Evolutionary conservation across 768 basidiomycete genomes (phyloP), one percentile per base, ranked within the genome.

Genomic region (Wakefieldia striispora): DNA sequence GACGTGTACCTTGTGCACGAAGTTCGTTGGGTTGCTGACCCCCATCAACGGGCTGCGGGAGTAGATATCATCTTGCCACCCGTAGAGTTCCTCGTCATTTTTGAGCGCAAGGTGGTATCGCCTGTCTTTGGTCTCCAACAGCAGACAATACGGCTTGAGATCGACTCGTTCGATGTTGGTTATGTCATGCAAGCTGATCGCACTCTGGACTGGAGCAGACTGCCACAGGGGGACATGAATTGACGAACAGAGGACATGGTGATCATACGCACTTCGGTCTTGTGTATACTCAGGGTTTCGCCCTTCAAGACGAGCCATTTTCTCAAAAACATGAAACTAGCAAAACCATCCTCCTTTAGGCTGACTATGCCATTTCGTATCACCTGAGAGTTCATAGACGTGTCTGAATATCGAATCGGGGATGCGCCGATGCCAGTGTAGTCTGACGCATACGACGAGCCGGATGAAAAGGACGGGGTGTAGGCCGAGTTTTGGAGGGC

Each of bases 1-100:
- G 49, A 98, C 95, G 69, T 98, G 95, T 3, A 98, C 94, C 66
- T 97, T 94, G 74, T 99, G 95, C 0, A 97, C 92, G 64, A 99
- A 98, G 69, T 99, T 95, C 8, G 95, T 97, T 0, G 95, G 95
- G 57, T 88, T 88, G 66, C 86, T 87, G 38, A 95, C 90, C 23
- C 95, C 92, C 84, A 95, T 91, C 42, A 94, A 75, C 3, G 95
- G 93, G 61, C 89, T 91, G 40, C 93, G 81, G 6, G 82, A 82
- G 70, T 98, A 97, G 52, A 99, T 86, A 65, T 97, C 95, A 63
- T 99, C 95, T 68, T 95, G 90, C 95, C 95, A 98, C 16, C 86
- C 85, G 61, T 99, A 99, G n/a, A 99, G 78, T 62, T 99, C 95
- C 58, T 95, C 92, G 64, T 99, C 95, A 56, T 77, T 90, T 73